A percentile compares a stretch with the other conserved stretches of the same genome.
Evolutionary conservation across 2,329 filamentous ascomycete genomes (phyloP).

Genomic region (Pyricularia sp.): DNA sequence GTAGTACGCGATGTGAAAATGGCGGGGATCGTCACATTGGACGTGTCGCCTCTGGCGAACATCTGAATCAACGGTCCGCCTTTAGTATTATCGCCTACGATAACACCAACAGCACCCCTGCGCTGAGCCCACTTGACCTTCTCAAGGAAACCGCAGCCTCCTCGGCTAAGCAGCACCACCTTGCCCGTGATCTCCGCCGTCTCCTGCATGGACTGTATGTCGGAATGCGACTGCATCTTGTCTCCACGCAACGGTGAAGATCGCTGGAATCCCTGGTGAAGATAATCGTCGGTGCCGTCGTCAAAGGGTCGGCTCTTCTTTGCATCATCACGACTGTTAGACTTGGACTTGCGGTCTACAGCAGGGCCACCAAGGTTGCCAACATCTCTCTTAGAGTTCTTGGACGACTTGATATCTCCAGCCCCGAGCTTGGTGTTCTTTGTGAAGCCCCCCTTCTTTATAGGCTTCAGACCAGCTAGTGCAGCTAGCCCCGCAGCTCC

Average conservation of each 20-base stretch:
- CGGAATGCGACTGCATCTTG: conserved; percentile 51
- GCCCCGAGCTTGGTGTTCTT: not conserved
- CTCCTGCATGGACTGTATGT: conserved; percentile 88
- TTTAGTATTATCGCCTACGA: conserved; percentile 87
- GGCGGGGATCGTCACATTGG: conserved; percentile 87
- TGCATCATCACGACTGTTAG: not conserved
- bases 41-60: conserved; percentile 96
- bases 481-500: conserved; percentile 24
- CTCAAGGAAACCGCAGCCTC: conserved; percentile 91
- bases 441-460: conserved; percentile 19
- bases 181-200: conserved; percentile 89
- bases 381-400: conserved; percentile 25
- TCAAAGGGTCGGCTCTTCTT: conserved; percentile 23
- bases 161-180: conserved; percentile 81
- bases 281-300: conserved; percentile 79
- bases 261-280: conserved; percentile 44
- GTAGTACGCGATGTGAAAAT: conserved; percentile 94
- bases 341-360: conserved; percentile 15
- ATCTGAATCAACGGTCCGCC: conserved; percentile 89
- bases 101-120: conserved; percentile 77
- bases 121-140: conserved; percentile 97
- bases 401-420: conserved; percentile 16
- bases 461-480: conserved; percentile 26
- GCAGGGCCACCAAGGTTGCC: conserved; percentile 18
- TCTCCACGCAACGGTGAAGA: conserved; percentile 11